Conservation (phyloP, 2,329 filamentous ascomycete species). For the Dothideomycetes sp. region DNA sequence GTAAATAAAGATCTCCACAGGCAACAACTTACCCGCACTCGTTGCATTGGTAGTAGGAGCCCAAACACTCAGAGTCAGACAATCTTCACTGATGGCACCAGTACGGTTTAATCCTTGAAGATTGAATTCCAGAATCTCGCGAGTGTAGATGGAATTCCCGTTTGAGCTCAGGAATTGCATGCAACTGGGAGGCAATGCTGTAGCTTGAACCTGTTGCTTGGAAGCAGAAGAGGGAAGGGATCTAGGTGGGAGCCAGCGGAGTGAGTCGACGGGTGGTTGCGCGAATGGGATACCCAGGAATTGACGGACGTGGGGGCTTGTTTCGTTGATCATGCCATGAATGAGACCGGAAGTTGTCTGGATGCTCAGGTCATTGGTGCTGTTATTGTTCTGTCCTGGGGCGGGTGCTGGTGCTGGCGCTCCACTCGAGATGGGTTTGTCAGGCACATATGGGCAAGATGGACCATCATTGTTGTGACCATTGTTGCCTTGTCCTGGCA, state of each 20-base stretch:
- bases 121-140: conserved; percentile 24
- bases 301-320: conserved; percentile 15
- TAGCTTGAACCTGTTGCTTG: conserved; percentile 17
- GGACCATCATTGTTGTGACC: too few species aligned
- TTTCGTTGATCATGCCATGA: conserved; percentile 14
- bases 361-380: conserved; percentile 4
- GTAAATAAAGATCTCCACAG: conserved; percentile 41
- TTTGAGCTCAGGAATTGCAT: conserved; percentile 20
- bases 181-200: conserved; percentile 21
- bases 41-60: conserved; percentile 24
- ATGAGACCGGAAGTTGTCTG: conserved; percentile 14
- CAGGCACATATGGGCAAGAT: too few species aligned
- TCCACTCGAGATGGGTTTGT: too few species aligned
- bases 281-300: conserved; percentile 23
- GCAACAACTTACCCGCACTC: conserved; percentile 20
- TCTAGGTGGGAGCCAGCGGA: conserved; percentile 19
- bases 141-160: conserved; percentile 18
- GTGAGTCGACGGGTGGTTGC: conserved; percentile 18
- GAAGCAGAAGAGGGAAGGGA: conserved; percentile 17
- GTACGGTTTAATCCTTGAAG: conserved; percentile 23
- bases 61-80: conserved; percentile 40
- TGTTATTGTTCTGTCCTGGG: too few species aligned
- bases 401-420: too few species aligned
- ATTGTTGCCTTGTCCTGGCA: too few species aligned
- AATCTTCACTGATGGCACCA: conserved; percentile 34